phyloP scores from a whole-genome alignment of 2,329 filamentous ascomycete species.

The Calonectria henricotiae region DNA sequence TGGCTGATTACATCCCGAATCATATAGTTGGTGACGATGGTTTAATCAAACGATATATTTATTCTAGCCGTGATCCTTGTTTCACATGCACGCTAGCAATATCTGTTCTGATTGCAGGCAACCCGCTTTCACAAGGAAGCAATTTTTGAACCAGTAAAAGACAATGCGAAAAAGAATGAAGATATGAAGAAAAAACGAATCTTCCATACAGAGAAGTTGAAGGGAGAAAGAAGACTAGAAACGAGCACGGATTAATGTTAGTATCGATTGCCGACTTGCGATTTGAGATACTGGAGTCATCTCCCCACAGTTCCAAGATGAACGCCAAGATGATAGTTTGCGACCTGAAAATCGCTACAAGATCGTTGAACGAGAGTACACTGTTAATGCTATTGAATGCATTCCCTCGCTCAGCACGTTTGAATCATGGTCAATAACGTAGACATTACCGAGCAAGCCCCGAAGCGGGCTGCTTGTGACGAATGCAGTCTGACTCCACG shows the following conservation, averaged over 20 bases:
- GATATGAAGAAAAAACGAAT: not conserved
- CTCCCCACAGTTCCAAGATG: not conserved
- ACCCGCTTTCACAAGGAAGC: no score
- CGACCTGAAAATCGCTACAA: not conserved
- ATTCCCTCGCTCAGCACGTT: not conserved
- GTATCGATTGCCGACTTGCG: not conserved
- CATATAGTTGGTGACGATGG: no score
- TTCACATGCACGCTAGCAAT: no score
- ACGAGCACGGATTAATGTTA: not conserved
- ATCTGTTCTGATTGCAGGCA: no score
- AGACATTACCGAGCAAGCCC: not conserved
- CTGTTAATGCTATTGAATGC: not conserved
- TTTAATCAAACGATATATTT: no score
- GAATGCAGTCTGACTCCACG: constrained; percentile 5
- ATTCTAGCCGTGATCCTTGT: no score
- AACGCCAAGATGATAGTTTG: not conserved
- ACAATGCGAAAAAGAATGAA: no score
- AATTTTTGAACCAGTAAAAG: no score
- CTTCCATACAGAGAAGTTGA: not conserved
- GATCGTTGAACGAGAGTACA: not conserved
- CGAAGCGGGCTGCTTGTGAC: constrained; percentile 1
- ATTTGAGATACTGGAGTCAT: not conserved
- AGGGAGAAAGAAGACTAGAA: not conserved
- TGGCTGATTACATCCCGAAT: no score
- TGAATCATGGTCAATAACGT: not conserved